Base-by-base conservation (phyloP, 2,329 filamentous ascomycete species). In the Neofusicoccum sp. region DNA sequence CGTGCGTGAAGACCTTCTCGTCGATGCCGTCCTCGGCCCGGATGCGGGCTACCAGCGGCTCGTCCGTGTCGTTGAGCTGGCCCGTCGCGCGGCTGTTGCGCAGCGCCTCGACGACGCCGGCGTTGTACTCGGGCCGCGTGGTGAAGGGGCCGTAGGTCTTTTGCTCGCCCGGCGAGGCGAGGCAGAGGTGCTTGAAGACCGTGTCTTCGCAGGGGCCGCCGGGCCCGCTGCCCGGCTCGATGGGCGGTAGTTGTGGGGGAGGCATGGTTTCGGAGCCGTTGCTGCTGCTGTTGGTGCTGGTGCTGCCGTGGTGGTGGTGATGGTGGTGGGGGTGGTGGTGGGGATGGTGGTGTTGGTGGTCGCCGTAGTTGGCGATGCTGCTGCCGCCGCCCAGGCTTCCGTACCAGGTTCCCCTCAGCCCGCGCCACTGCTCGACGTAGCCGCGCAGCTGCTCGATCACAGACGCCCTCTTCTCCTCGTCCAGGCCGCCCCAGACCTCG, bases 1-100 rank as follows among this genome's bases (percentile, higher is more conserved):
- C 64, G 36, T 66, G 63, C 49, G 63, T 65, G 47, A 63, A 60
- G 14, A 65, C 60, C 28, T 61, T 62, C 6, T 54, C 54, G 45
- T 63, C 59, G n/a, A n/a, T 26, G 3, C 12, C 57, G 16, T 43
- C 36, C 26, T 49, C 38, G 36, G 57, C 57, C 5, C 36, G 57
- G 45, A 48, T 57, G 30, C 63, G 61, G 34, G 60, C 28, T 2
- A 48, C 40, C 20, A 65, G 56, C 45, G 60, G 60, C 31, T 62
- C 60, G 33, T 58, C 61, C 6, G 60, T 60, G 3, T 45, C 61
- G 30, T 62, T 58, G 20, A 62, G 53, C 56, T 60, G 51, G 28
- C 44, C 51, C 26, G 56, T 53, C 12, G 44, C 36, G 44, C 33
- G 45, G n/a, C 60, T 36, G 28, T 59, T 61, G 26, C 61, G 45